Evolutionary conservation across 495 filamentous ascomycete species (phyloP), one percentile per base, ranked within the genome.

Genomic region (Lepidopterella palustris): DNA sequence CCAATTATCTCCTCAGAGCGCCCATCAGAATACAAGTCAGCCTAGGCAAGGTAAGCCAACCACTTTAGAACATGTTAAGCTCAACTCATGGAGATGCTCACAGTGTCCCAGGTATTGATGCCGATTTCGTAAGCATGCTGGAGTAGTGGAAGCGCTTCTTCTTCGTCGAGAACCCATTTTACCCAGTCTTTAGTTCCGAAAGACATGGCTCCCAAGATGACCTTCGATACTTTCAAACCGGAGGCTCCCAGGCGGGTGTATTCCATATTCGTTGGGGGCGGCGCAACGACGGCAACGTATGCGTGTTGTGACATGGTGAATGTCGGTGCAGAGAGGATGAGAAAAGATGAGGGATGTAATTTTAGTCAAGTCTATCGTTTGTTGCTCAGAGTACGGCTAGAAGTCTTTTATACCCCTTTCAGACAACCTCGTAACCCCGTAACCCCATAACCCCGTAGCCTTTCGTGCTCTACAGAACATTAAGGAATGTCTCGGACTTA

Each of bases 71-170:
- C 71, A 76, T 31, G 58, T 56, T 40, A 49, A 10, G 26, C 53
- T 58, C 39, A 65, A 42, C 13, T 26, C 10, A 35, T 13, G 31
- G 32, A 13, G 39, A 21, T 39, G 11, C 57, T 29, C 5, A 48
- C 54, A 57, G 47, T 64, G 58, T 67, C 60, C 63, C 63, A 66
- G 20, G 59, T 62, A 39, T 66, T 66, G 45, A 66, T 62, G 1
- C 79, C 79, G 26, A 70, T 51, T 40, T 81, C 76, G 57, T 71
- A 81, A 4, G 79, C 79, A 21, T 73, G 72, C 63, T 80, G 76
- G 21, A 80, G 68, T 1, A 78, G 48, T 9, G 72, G 65, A 4
- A 73, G 48, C 1, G 72, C 62, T 58, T 76, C 61, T 28, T 77
- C 73, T 63, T 79, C 79, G 32, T 73, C 62, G 10, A 75, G 61